Percentiles rank a stretch among this genome's conserved stretches.
These are phyloP conservation scores for Oenanthe sinensis DNA, from an alignment of 129 eudicot genomes.

Conservation along the genomic window DNA sequence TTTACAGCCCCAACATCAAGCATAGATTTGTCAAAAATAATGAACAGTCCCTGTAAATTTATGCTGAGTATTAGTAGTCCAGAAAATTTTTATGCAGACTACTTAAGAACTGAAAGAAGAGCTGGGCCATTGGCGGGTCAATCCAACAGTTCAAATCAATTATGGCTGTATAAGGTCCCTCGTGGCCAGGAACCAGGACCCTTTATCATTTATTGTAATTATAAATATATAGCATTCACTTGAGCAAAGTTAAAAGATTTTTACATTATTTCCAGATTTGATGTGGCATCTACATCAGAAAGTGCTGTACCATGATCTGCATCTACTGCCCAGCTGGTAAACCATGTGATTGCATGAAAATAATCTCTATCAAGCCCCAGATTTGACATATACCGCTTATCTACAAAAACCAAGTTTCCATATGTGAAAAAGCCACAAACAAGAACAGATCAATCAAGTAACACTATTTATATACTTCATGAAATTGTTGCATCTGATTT, in stretches of 20 bases:
- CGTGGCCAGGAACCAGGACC: not conserved
- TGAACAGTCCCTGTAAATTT: not conserved
- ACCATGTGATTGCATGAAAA: slow-evolving; percentile 85
- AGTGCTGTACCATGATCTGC: slow-evolving; percentile 66
- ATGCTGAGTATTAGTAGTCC: not conserved
- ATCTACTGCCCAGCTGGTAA: slow-evolving; percentile 99
- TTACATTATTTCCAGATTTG: slow-evolving; percentile 29
- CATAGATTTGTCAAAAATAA: not conserved
- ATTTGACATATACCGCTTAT: slow-evolving; percentile 40
- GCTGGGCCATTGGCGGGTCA: not conserved
- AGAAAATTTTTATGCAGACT: not conserved
- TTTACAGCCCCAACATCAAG: slow-evolving; percentile 95
- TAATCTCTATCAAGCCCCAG: slow-evolving; percentile 63
- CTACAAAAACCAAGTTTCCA: slow-evolving; percentile 29
- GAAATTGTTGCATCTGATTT: not conserved
- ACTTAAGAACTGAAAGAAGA: not conserved
- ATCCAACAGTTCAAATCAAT: not conserved
- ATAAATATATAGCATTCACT: not conserved
- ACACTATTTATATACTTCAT: not conserved
- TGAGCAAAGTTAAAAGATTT: not conserved
- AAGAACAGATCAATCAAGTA: slow-evolving; percentile 3
- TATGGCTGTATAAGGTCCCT: not conserved
- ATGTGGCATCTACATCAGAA: slow-evolving; percentile 19
- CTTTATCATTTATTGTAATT: not conserved
- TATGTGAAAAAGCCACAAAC: not conserved